Evolutionary conservation across 2,329 filamentous ascomycete genomes (phyloP), one percentile per base, ranked within the genome.

Genomic region (Rhexocercosporidium sp.): DNA sequence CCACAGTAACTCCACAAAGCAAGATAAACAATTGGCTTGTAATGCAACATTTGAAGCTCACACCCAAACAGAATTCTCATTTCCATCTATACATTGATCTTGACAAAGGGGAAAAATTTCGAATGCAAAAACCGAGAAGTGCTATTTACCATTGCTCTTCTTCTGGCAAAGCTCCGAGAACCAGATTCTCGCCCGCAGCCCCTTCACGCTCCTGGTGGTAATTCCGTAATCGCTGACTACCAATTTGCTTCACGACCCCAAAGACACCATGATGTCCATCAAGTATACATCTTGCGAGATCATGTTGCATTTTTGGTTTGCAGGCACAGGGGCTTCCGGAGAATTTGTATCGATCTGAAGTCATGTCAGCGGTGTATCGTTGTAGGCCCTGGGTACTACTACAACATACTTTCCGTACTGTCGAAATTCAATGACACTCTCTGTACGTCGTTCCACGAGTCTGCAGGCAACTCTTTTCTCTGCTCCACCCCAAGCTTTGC

Each of bases 191-290:
- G 12, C 60, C 60, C 3, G 59, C 3, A 16, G 60, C 54, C 29
- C 59, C 22, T 18, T 66, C 65, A 16, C 65, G 59, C 20, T 59
- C 60, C 46, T 66, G 65, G 29, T 66, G 65, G 37, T 66, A 66
- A 34, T 66, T 66, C 22, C 60, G 49, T 20, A 66, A 20, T 27
- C 53, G 37, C 59, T 66, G 65, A 25, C 65, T 66, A 6, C 65
- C 65, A 34, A 66, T 66, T n/a, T 66, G 65, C 51, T 54, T 66
- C 18, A 66, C 65, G 16, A 64, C 60, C 4, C 65, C 65, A 44
- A 66, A 66, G 6, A 64, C 29, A 31, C 65, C 65, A 29, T 66
- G 65, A 51, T 66, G 65, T 3, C 59, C 31, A 7, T 59, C 59
- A 16, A 64, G 39, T 29, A 66, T 63, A 41, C 65, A 66, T 6